Conservation (phyloP, 2,329 filamentous ascomycete species). For the Diaporthe velutina region DNA sequence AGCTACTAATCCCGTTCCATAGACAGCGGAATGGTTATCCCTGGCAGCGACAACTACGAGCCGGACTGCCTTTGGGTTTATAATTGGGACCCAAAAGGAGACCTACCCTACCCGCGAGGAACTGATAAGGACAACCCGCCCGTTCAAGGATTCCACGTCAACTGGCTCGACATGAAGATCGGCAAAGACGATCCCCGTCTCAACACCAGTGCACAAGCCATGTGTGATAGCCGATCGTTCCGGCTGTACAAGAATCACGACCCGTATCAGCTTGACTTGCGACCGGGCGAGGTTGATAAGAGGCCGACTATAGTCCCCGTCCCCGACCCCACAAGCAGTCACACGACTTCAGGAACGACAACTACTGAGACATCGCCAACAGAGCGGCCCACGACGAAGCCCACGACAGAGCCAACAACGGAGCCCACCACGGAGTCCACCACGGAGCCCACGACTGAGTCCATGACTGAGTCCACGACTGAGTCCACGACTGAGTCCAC, state of each 20-base stretch:
- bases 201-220: not conserved
- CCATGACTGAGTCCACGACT: too few species aligned
- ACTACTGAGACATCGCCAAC: not conserved
- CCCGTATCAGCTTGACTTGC: not conserved
- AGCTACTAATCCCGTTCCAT: not conserved
- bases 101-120: not conserved
- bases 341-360: not conserved
- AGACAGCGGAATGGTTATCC: not conserved
- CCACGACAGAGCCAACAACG: not conserved
- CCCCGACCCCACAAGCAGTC: not conserved
- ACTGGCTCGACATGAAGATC: not conserved
- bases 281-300: not conserved
- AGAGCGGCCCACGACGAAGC: not conserved
- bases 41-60: not conserved
- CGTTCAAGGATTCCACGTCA: not conserved
- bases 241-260: not conserved
- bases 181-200: not conserved
- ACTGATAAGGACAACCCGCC: not conserved
- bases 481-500: too few species aligned
- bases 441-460: too few species aligned
- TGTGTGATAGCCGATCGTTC: not conserved
- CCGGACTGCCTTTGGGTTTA: not conserved
- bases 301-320: not conserved
- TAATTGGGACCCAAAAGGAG: not conserved
- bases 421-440: too few species aligned